A percentile compares a stretch with the other conserved stretches of the same genome.
phyloP scores from a whole-genome alignment of 805 yeast species.

The Pichia gijzeniarum region DNA sequence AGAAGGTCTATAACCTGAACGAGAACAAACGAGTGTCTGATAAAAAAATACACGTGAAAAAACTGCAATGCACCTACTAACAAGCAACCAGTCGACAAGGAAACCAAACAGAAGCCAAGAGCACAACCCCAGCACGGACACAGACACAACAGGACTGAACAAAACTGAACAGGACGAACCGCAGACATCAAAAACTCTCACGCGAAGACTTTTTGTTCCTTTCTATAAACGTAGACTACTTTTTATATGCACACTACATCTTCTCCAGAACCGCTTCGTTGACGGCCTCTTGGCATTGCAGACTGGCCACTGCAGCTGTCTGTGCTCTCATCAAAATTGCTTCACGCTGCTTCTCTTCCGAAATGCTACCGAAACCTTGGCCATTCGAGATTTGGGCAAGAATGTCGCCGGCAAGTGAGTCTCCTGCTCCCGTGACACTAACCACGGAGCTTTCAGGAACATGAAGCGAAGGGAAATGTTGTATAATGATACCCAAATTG shows the following conservation, averaged over 20 bases:
- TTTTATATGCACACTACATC: no score
- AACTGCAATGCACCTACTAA: not conserved
- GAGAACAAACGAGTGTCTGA: not conserved
- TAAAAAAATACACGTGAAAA: no score
- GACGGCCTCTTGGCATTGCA: not conserved
- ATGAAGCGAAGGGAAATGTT: conserved; percentile 42
- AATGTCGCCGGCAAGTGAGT: conserved; percentile 64
- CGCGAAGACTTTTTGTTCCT: no score
- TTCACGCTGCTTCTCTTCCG: conserved; percentile 13
- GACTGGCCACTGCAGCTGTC: conserved; percentile 10
- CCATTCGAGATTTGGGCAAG: conserved; percentile 35
- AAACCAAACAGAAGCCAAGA: no score
- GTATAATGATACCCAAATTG: conserved; percentile 49
- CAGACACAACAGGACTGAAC: no score
- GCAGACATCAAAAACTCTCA: no score
- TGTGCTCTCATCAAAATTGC: conserved; percentile 13
- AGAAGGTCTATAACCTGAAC: no score
- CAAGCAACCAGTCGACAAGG: no score
- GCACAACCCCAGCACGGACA: no score
- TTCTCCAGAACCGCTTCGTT: not conserved
- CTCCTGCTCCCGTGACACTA: conserved; percentile 89
- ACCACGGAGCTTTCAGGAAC: conserved; percentile 34
- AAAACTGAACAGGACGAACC: no score
- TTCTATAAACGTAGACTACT: no score
- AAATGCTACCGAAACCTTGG: not conserved